A percentile compares a stretch with the other conserved stretches of the same genome.
Conservation (phyloP, 2,329 filamentous ascomycete genomes). For the Penicillium sp. region DNA sequence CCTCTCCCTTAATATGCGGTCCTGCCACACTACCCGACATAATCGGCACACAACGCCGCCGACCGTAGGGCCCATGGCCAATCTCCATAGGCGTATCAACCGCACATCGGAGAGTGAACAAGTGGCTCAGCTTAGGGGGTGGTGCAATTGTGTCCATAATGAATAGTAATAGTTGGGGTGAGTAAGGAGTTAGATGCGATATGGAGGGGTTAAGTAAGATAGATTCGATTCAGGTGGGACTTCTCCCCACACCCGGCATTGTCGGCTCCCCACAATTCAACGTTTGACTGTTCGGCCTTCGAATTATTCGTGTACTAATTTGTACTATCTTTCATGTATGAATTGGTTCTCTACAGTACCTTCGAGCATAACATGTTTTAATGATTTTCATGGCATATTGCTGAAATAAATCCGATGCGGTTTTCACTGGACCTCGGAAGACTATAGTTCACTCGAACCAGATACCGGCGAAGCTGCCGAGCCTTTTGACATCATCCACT, state of each 20-base stretch:
- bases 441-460: neutral
- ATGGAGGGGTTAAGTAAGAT: neutral
- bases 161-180: neutral
- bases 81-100: conserved; percentile 28
- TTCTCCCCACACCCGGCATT: neutral
- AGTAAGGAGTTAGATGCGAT: neutral
- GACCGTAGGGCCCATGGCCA: conserved; percentile 25
- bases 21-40: conserved; percentile 20
- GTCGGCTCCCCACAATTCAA: neutral
- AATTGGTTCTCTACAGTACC: neutral
- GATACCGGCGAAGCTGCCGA: neutral
- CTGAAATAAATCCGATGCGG: neutral
- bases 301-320: no score
- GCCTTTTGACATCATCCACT: neutral
- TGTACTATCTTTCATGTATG: no score
- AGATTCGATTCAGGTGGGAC: neutral
- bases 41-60: conserved; percentile 26
- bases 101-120: conserved; percentile 26
- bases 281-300: no score
- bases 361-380: neutral
- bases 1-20: conserved; percentile 24
- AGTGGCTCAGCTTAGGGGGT: conserved; percentile 21
- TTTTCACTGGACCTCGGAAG: neutral
- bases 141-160: conserved; percentile 21
- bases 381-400: no score